Evolutionary conservation across 768 basidiomycete genomes (phyloP).

Genomic region (Trametes coccinea): DNA sequence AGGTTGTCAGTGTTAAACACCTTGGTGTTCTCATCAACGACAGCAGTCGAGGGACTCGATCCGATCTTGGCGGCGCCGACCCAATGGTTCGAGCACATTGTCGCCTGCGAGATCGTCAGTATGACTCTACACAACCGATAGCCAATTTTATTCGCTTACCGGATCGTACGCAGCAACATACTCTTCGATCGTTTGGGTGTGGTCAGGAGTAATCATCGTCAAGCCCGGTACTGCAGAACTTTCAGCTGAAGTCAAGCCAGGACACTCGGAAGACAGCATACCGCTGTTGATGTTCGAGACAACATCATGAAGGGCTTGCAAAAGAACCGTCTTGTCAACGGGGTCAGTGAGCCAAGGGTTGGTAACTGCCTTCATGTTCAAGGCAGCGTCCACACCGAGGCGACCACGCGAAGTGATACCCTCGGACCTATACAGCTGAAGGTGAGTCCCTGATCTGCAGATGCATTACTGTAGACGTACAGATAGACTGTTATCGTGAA

Average conservation of each 20-base stretch:
- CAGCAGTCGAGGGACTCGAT: constrained; percentile 34
- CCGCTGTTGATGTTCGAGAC: constrained; percentile 43
- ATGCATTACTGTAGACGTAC: constrained; percentile 32
- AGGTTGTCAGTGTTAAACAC: constrained; percentile 47
- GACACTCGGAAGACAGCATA: constrained; percentile 26
- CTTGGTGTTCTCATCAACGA: constrained; percentile 60
- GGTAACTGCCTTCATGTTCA: constrained; percentile 48
- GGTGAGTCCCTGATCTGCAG: not conserved
- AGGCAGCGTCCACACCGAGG: constrained; percentile 54
- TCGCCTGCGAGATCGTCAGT: constrained; percentile 21
- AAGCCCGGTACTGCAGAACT: constrained; percentile 44
- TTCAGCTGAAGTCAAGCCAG: constrained; percentile 2
- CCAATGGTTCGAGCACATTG: constrained; percentile 66
- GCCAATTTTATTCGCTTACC: constrained; percentile 35
- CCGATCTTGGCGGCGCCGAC: constrained; percentile 56
- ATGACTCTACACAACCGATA: not conserved
- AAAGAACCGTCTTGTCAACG: constrained; percentile 51
- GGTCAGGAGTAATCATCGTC: constrained; percentile 61
- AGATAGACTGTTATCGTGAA: constrained; percentile 66
- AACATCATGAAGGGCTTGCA: constrained; percentile 52
- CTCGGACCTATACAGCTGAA: constrained; percentile 42
- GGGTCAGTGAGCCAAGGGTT: constrained; percentile 63
- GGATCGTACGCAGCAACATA: constrained; percentile 46
- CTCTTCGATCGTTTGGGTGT: constrained; percentile 51
- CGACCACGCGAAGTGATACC: constrained; percentile 64